Percentiles rank a stretch among this genome's conserved stretches.
phyloP scores from a whole-genome alignment of 2,329 filamentous ascomycete genomes.

The Lasiodiplodia hormozganensis region DNA sequence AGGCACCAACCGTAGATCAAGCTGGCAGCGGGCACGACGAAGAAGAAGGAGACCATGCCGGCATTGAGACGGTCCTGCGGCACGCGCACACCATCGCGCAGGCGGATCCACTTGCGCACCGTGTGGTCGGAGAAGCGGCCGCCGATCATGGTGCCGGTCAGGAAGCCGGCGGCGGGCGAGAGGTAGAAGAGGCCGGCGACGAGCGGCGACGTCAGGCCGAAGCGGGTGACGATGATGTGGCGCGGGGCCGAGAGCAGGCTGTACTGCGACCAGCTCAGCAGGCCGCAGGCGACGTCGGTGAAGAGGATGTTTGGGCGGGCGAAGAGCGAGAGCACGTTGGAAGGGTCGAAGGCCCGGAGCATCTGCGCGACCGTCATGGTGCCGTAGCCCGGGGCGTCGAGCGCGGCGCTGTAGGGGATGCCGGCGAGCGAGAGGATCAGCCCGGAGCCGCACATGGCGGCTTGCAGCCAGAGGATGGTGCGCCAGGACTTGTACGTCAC shows the following conservation, averaged over 20 bases:
- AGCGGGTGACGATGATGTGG: conserved; percentile 33
- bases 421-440: conserved; percentile 40
- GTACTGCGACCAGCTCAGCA: conserved; percentile 36
- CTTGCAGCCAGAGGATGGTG: conserved; percentile 44
- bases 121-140: conserved; percentile 36
- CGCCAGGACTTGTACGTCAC: conserved; percentile 41
- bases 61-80: conserved; percentile 35
- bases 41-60: conserved; percentile 39
- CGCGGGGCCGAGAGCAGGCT: conserved; percentile 34
- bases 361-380: conserved; percentile 13
- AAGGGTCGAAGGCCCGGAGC: conserved; percentile 35
- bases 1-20: conserved; percentile 49
- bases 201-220: conserved; percentile 33
- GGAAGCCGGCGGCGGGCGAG: conserved; percentile 35
- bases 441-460: conserved; percentile 39
- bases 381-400: background rate
- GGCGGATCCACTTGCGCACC: conserved; percentile 32
- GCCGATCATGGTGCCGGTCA: conserved; percentile 34
- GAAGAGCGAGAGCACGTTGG: conserved; percentile 34
- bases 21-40: conserved; percentile 41
- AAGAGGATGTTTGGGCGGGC: conserved; percentile 37
- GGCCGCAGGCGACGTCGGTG: conserved; percentile 36
- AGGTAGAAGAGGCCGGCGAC: conserved; percentile 36
- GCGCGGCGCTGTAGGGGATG: conserved; percentile 28
- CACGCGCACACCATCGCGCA: conserved; percentile 33